Base-by-base conservation (phyloP, 1,139 yeast genomes). In the Scheffersomyces cryptocercus region DNA sequence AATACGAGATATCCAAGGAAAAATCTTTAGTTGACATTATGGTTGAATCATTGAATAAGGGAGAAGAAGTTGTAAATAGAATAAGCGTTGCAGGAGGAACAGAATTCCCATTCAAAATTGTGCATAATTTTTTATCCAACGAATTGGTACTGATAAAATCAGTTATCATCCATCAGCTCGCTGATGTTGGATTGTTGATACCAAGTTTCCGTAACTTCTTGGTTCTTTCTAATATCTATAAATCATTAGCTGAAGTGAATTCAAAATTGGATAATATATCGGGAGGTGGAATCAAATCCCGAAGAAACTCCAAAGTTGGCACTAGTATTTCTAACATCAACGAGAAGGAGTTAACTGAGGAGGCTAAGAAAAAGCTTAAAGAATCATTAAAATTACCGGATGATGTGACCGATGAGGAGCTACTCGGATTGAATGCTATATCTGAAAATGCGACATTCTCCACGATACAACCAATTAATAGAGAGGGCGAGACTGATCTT, bases 381-480 rank as follows among this genome's bases (percentile, higher is more conserved):
- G 68, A 69, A 35, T 60, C 76, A 0, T 59, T 73, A 30, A 68
- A 68, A 44, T 53, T 73, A 20, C 57, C 74, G 0, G 59, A 61
- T 34, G 71, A 69, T 44, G 70, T 67, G 5, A 65, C 73, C 0
- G 75, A 72, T 44, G 76, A 70, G 46, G 76, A 73, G 48, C 55
- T 73, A 10, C 51, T 69, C 36, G 69, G 72, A 5, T 57, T 73
- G 35, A 68, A 59, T 51, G 65, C 71, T 1, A 56, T 69, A 8
- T 48, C 62, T 3, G 61, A 57, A 6, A 51, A 51, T 12, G 57
- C 63, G 13, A 50, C 47, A 30, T 51, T 51, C 36, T 53, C 60
- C n/a, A 53, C 58, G 2, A 56, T 54, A n/a, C 56, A 54, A 33
- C 53, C 51, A 7, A 39, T 55, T 4, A 54, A 57, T 11, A 49